Conservation (phyloP, 2,329 filamentous ascomycete species). For the Paecilomyces sp. region DNA sequence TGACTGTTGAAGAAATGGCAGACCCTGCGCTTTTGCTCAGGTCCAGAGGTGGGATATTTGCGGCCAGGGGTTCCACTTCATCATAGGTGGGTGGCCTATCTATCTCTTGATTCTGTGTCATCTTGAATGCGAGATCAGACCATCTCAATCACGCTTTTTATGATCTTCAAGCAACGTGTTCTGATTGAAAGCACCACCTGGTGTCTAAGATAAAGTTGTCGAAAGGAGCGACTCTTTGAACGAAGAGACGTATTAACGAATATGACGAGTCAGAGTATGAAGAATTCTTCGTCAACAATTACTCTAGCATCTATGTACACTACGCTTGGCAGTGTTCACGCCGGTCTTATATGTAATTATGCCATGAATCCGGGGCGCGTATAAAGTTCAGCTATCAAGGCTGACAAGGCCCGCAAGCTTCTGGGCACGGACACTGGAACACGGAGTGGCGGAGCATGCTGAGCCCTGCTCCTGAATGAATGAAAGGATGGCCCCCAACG, state of each 20-base stretch:
- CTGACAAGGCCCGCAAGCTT: too few species aligned
- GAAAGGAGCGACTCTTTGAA: not conserved
- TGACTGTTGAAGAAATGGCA: not conserved
- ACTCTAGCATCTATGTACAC: not conserved
- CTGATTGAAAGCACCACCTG: too few species aligned
- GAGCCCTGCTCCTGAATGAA: too few species aligned
- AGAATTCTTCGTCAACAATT: not conserved
- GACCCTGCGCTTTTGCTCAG: slow-evolving; percentile 7
- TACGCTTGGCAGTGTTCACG: not conserved
- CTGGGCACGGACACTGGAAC: too few species aligned
- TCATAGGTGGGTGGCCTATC: slow-evolving; percentile 20
- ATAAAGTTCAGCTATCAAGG: not conserved
- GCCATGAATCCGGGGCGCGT: not conserved
- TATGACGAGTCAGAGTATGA: not conserved
- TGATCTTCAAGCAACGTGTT: not conserved
- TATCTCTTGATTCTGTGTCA: not conserved
- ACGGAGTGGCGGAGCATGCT: too few species aligned
- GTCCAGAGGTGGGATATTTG: slow-evolving; percentile 17
- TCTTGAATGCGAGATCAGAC: not conserved
- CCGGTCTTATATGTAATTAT: not conserved
- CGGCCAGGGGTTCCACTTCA: slow-evolving; percentile 9
- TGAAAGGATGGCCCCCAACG: too few species aligned
- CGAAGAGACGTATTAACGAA: not conserved
- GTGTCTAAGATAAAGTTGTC: not conserved
- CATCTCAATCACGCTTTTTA: not conserved